phyloP scores from a whole-genome alignment of 2,329 filamentous ascomycete genomes.

The Pezicula radicicola region DNA sequence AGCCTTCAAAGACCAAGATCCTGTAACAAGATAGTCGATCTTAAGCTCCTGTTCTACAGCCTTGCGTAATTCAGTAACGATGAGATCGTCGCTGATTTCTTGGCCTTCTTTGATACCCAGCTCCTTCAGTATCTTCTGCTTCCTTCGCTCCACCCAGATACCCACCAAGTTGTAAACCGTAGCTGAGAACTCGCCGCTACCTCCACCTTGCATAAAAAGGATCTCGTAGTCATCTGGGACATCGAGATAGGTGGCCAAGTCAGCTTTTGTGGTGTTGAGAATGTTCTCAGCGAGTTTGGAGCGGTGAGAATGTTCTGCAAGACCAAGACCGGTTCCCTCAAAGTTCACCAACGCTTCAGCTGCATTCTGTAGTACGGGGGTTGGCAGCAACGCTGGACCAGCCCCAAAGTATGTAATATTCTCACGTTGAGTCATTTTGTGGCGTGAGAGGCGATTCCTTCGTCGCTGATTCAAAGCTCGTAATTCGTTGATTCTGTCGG shows the following conservation, averaged over 20 bases:
- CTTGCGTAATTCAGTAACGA: slow-evolving; percentile 57
- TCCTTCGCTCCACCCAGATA: slow-evolving; percentile 74
- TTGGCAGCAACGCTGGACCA: slow-evolving; percentile 84
- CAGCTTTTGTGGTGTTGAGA: slow-evolving; percentile 73
- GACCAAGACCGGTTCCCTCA: slow-evolving; percentile 74
- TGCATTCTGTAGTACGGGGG: slow-evolving; percentile 73
- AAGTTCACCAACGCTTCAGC: slow-evolving; percentile 79
- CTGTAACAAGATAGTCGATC: slow-evolving; percentile 86
- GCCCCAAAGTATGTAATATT: slow-evolving; percentile 87
- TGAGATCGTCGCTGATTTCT: slow-evolving; percentile 48
- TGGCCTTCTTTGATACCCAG: slow-evolving; percentile 43
- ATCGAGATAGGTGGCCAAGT: slow-evolving; percentile 71
- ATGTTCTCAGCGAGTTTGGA: slow-evolving; percentile 76
- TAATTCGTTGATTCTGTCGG: neutral
- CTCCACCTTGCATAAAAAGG: slow-evolving; percentile 84
- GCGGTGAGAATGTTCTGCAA: slow-evolving; percentile 89
- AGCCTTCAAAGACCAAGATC: slow-evolving; percentile 88
- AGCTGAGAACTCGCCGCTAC: slow-evolving; percentile 81
- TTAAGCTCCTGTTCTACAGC: slow-evolving; percentile 69
- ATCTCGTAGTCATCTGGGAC: slow-evolving; percentile 86
- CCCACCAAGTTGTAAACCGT: slow-evolving; percentile 81
- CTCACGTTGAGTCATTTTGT: slow-evolving; percentile 64
- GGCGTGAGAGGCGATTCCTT: neutral
- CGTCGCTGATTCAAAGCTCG: neutral
- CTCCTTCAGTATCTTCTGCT: slow-evolving; percentile 54